Conservation (phyloP, 2,329 filamentous ascomycete species). For the Verticillium longisporum region DNA sequence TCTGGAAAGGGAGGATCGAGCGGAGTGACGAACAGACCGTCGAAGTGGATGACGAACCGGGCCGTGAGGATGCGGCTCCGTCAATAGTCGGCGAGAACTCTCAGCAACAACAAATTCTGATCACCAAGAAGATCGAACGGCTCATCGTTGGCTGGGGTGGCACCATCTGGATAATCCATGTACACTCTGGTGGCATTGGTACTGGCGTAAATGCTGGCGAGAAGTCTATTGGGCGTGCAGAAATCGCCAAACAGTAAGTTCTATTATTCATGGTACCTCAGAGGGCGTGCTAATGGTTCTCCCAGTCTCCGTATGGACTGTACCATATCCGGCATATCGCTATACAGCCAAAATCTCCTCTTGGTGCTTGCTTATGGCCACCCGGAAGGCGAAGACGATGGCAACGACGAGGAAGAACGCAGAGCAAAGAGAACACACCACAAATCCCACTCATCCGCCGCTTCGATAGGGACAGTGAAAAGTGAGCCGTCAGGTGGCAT, state of each 20-base stretch:
- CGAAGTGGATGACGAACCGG: conserved; percentile 60
- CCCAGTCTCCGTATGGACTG: conserved; percentile 85
- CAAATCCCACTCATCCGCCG: conserved; percentile 34
- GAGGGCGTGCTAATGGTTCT: conserved; percentile 17
- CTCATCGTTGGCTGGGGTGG: conserved; percentile 92
- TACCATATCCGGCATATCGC: conserved; percentile 91
- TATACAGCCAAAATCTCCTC: conserved; percentile 89
- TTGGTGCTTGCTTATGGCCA: conserved; percentile 87
- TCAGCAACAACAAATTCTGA: conserved; percentile 40
- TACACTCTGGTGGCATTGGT: conserved; percentile 68
- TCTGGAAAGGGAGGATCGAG: conserved; percentile 87
- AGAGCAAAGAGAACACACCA: conserved; percentile 24
- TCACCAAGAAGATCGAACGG: conserved; percentile 57
- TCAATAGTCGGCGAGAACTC: conserved; percentile 41
- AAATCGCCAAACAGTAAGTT: conserved; percentile 86
- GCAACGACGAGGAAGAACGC: conserved; percentile 40
- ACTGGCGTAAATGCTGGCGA: conserved; percentile 62
- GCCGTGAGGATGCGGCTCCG: conserved; percentile 20
- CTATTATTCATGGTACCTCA: too few relatives aligned
- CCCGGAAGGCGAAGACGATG: conserved; percentile 64
- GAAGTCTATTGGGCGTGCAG: conserved; percentile 69
- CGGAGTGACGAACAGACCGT: conserved; percentile 85
- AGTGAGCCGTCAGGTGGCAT: conserved; percentile 60
- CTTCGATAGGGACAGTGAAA: conserved; percentile 29
- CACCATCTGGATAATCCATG: conserved; percentile 91